Base-by-base conservation (phyloP, 306 rosid genomes). In the Gastrolobium villosum region DNA sequence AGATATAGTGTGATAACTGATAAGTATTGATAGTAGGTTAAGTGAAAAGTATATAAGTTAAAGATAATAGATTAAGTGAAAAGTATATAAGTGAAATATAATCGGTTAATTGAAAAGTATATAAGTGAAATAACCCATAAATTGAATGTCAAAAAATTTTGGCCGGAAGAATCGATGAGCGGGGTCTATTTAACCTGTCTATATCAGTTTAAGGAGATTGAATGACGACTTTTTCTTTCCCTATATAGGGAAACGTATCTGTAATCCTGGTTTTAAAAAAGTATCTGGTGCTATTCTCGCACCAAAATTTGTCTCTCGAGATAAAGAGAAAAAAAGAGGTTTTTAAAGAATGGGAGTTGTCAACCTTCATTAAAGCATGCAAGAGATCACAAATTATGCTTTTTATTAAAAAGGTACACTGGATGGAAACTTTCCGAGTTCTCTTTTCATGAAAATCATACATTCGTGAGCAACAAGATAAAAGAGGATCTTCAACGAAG, bases 381-480 rank as follows among this genome's bases (percentile, higher is more conserved):
- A 71, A 71, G 40, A 75, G 57, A 82, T 82, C 41, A 70, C 65
- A 70, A 28, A 75, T 65, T 52, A 72, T 37, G 37, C 43, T 64
- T 65, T 82, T 26, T 30, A 66, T 81, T 63, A 35, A 57, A 70
- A 44, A 78, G 62, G 75, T 49, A 20, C 26, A 20, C 26, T 20
- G 0, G 26, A 20, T 20, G 26, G 71, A 75, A 81, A 76, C 26
- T 20, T 20, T 20, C 26, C 1, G 26, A 63, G 80, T 79, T 78
- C 66, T 80, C 34, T 41, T 72, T 68, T 44, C 56, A 76, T 74
- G 71, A 57, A 75, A 68, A 74, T 81, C 89, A 79, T 84, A 90
- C 95, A 83, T 75, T 81, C 88, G 85, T 68, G 59, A 84, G 65
- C 61, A 41, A 79, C 75, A 50, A 65, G 82, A 77, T 76, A 77